These are phyloP conservation scores for Moringa oleifera DNA, from an alignment of 345 rosid species.

Conservation along the genomic window DNA sequence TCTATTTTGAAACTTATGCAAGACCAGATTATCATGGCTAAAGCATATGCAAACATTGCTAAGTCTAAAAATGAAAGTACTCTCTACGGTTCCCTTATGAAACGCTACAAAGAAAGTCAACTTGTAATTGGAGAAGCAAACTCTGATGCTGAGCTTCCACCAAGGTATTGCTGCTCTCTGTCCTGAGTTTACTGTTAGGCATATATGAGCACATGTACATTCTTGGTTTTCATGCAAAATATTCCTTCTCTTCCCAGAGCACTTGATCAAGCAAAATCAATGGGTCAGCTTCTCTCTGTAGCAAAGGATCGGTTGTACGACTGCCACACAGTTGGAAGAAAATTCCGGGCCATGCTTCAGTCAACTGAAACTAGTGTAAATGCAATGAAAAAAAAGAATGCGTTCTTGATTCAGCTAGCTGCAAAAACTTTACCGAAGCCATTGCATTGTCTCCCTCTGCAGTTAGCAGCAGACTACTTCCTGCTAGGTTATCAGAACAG, in stretches of 20 bases:
- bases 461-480: slow-evolving; percentile 81
- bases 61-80: slow-evolving; percentile 52
- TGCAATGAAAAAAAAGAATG: slow-evolving; percentile 68
- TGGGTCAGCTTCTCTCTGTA: slow-evolving; percentile 79
- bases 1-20: slow-evolving; percentile 83
- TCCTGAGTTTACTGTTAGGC: slow-evolving; percentile 10
- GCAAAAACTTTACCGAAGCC: slow-evolving; percentile 90
- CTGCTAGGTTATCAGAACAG: slow-evolving; percentile 40
- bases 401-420: slow-evolving; percentile 91
- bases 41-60: slow-evolving; percentile 89
- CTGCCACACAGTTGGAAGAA: slow-evolving; percentile 66
- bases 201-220: not conserved
- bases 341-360: slow-evolving; percentile 83
- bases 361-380: slow-evolving; percentile 58
- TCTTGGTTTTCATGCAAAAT: slow-evolving; percentile 15
- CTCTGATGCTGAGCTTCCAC: slow-evolving; percentile 75
- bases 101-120: slow-evolving; percentile 54
- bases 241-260: slow-evolving; percentile 44
- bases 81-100: slow-evolving; percentile 56
- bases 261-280: slow-evolving; percentile 77
- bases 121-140: slow-evolving; percentile 67
- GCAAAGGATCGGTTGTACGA: slow-evolving; percentile 84
- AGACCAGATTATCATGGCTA: slow-evolving; percentile 95
- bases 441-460: slow-evolving; percentile 87
- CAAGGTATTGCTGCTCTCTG: slow-evolving; percentile 47